phyloP scores from a whole-genome alignment of 306 rosid species.

The Oxytropis ochrocephala region DNA sequence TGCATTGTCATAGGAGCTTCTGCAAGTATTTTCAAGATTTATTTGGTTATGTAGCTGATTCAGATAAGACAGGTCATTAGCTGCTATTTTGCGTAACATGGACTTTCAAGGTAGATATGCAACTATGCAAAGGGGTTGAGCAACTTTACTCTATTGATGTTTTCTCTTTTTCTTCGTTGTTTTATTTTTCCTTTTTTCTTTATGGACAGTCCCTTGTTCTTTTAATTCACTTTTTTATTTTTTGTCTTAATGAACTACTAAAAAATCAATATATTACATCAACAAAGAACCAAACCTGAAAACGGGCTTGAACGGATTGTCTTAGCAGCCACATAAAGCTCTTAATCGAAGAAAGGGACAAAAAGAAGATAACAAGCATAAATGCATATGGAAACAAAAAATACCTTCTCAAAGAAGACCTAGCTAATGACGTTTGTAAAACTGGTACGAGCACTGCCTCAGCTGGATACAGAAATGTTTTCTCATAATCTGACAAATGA shows the following conservation, averaged over 20 bases:
- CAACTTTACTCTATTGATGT: neutral
- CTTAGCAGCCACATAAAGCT: neutral
- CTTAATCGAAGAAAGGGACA: constrained; percentile 3
- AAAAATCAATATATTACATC: neutral
- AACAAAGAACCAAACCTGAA: constrained; percentile 7
- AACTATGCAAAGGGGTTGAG: constrained; percentile 8
- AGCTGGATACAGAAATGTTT: constrained; percentile 78
- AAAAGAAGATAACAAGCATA: neutral
- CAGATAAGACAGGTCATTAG: neutral
- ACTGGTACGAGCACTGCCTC: constrained; percentile 90
- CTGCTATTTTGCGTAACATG: neutral
- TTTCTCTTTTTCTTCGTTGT: constrained; percentile 4
- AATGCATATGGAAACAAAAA: neutral
- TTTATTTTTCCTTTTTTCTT: neutral
- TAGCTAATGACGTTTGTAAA: constrained; percentile 66
- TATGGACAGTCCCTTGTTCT: neutral
- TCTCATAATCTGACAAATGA: constrained; percentile 48
- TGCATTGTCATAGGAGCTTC: neutral
- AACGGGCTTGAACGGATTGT: neutral
- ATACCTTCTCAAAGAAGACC: constrained; percentile 86
- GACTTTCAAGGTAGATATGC: neutral
- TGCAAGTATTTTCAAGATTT: neutral
- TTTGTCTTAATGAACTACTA: neutral
- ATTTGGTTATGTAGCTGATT: neutral
- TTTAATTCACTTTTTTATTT: neutral